Evolutionary conservation across 805 yeast species (phyloP).

Genomic region (Candida suzukii): DNA sequence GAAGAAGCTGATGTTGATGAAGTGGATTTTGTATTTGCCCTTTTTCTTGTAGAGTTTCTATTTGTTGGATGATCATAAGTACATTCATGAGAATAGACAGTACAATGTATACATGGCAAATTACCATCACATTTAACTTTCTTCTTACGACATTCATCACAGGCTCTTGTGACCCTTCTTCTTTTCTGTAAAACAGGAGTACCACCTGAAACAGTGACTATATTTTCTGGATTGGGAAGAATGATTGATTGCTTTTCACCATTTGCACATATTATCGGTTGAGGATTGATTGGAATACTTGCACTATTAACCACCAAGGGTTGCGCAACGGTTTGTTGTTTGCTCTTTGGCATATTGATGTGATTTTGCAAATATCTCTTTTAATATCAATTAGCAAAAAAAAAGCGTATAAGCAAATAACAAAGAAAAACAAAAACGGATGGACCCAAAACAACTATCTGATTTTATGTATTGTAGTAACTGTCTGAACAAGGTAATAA

Average conservation of each 20-base stretch:
- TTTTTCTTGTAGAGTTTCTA: slow-evolving; percentile 34
- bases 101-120: slow-evolving; percentile 52
- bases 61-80: slow-evolving; percentile 75
- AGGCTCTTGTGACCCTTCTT: slow-evolving; percentile 39
- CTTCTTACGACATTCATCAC: slow-evolving; percentile 43
- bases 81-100: slow-evolving; percentile 81
- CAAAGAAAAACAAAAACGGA: too few species aligned
- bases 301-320: background rate
- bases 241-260: background rate
- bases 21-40: slow-evolving; percentile 1
- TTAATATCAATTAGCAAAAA: too few species aligned
- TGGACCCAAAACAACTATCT: too few species aligned
- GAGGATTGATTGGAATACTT: background rate
- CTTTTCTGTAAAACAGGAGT: slow-evolving; percentile 19
- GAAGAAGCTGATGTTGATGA: background rate
- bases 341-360: background rate
- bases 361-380: too few species aligned
- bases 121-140: slow-evolving; percentile 49
- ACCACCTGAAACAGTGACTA: background rate
- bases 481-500: too few species aligned
- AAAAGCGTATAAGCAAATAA: too few species aligned
- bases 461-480: too few species aligned
- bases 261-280: background rate
- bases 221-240: slow-evolving; percentile 4
- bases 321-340: background rate